phyloP scores from a whole-genome alignment of 2,329 filamentous ascomycete genomes.

The Parafenestella ontariensis region DNA sequence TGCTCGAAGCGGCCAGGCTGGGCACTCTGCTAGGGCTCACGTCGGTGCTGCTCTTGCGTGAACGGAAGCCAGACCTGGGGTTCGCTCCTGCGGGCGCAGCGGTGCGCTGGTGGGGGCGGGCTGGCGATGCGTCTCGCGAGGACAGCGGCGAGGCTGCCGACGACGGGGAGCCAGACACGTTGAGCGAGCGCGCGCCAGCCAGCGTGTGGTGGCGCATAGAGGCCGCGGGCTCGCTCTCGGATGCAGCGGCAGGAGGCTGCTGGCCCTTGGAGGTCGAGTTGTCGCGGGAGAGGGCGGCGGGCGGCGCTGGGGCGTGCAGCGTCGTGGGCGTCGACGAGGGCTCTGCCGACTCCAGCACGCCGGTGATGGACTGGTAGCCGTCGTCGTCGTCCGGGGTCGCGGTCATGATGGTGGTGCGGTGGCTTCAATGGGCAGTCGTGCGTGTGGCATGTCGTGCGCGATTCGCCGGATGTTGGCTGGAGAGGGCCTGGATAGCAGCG shows the following conservation, averaged over 20 bases:
- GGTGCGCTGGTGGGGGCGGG: conserved; percentile 43
- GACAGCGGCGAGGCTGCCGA: conserved; percentile 53
- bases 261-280: conserved; percentile 17
- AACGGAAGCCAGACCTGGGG: conserved; percentile 41
- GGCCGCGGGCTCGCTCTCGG: conserved; percentile 20
- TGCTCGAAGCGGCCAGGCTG: conserved; percentile 41
- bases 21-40: conserved; percentile 51
- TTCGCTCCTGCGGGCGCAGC: conserved; percentile 23
- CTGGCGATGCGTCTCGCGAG: conserved; percentile 57
- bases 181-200: conserved; percentile 36
- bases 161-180: conserved; percentile 47
- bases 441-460: conserved; percentile 41
- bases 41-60: conserved; percentile 56
- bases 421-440: conserved; percentile 28
- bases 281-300: conserved; percentile 17
- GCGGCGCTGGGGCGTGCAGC: conserved; percentile 20
- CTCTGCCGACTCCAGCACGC: conserved; percentile 47
- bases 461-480: conserved; percentile 20
- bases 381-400: conserved; percentile 30
- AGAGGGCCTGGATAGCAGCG: conserved; percentile 29
- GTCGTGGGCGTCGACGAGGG: conserved; percentile 32
- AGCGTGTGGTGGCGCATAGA: conserved; percentile 36
- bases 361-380: conserved; percentile 48
- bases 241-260: conserved; percentile 13
- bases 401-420: conserved; percentile 41